Percentiles rank a stretch among this genome's conserved stretches.
These are phyloP conservation scores for Xylariaceae sp. DNA, from an alignment of 2,329 filamentous ascomycete species.

Conservation along the genomic window DNA sequence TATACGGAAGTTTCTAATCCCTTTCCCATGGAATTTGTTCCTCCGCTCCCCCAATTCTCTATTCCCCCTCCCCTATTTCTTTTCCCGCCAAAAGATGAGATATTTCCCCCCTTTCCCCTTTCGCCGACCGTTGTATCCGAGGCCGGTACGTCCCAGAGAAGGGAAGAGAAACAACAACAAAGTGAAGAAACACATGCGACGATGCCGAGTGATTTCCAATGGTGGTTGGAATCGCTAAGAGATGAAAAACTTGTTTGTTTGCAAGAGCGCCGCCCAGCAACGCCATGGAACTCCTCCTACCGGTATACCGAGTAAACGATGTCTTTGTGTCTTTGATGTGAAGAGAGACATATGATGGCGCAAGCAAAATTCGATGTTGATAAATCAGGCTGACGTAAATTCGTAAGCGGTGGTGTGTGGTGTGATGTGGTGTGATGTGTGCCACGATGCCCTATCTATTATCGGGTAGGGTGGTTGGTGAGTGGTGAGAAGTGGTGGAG, in stretches of 20 bases:
- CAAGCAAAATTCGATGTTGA: slow-evolving; percentile 9
- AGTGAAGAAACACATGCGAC: too few species aligned
- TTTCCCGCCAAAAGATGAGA: not conserved
- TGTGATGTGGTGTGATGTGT: not conserved
- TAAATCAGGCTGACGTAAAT: slow-evolving; percentile 15
- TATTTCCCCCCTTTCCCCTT: not conserved
- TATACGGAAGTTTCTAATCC: too few species aligned
- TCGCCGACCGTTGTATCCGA: too few species aligned
- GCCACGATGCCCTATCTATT: slow-evolving; percentile 10
- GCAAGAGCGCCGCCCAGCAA: slow-evolving; percentile 23
- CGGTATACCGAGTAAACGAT: slow-evolving; percentile 5
- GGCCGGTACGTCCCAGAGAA: too few species aligned
- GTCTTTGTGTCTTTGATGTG: not conserved
- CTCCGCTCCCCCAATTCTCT: not conserved
- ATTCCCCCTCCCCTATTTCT: not conserved
- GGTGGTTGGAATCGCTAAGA: not conserved
- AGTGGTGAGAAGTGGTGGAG: not conserved
- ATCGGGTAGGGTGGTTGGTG: slow-evolving; percentile 1
- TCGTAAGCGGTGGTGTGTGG: slow-evolving; percentile 11
- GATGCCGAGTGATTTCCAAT: not conserved
- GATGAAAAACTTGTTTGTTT: slow-evolving; percentile 6
- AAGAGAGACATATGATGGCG: slow-evolving; percentile 3
- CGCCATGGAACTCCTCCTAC: slow-evolving; percentile 10
- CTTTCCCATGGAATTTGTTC: slow-evolving; percentile 8
- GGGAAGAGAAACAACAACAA: too few species aligned